Base-by-base conservation (phyloP, 23 red algal species). In the Gracilaria domingensis region DNA sequence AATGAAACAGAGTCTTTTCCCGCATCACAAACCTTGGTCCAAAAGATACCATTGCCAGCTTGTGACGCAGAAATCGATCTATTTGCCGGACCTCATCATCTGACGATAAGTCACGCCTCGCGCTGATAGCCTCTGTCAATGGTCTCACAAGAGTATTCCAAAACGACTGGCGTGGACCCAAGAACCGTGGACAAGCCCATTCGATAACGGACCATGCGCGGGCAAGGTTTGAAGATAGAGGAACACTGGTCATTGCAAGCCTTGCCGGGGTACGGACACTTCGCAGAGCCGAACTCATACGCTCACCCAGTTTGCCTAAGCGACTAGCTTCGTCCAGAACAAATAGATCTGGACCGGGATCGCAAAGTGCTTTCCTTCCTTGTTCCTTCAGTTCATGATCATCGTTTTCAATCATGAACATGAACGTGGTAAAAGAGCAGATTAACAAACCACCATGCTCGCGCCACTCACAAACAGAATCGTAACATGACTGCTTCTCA, bases 241-340 rank as follows among this genome's bases (percentile, higher is more conserved):
- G 87, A 49, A 65, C 37, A 44, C 75, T 90, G 34, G 87, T 90
- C 39, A 90, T 61, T 71, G 87, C 87, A 14, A 90, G 57, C 18
- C 87, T 47, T 44, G 87, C 26, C 28, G 50, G 65, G 32, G 87
- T 80, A 35, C 64, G 71, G 6, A 65, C 39, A 36, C 50, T 13
- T 32, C 64, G 33, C 59, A 90, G 51, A 48, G 38, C 54, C 8
- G 42, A 23, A 26, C 38, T 29, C 45, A 77, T 45, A 45, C 38
- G 72, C 23, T 28, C 12, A 29, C 20, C 25, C 26, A 51, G 17
- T 25, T 40, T 28, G 5, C 87, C 42, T 38, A 65, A 75, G 12
- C 57, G 53, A 64, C 32, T 75, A 57, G 87, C 87, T 81, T 90
- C 87, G 56, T 90, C 87, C 6, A 90, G 47, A 36, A 90, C 74